Evolutionary conservation across 441 rosid genomes (phyloP), one percentile per base, ranked within the genome.

Genomic region (Erodium texanum): DNA sequence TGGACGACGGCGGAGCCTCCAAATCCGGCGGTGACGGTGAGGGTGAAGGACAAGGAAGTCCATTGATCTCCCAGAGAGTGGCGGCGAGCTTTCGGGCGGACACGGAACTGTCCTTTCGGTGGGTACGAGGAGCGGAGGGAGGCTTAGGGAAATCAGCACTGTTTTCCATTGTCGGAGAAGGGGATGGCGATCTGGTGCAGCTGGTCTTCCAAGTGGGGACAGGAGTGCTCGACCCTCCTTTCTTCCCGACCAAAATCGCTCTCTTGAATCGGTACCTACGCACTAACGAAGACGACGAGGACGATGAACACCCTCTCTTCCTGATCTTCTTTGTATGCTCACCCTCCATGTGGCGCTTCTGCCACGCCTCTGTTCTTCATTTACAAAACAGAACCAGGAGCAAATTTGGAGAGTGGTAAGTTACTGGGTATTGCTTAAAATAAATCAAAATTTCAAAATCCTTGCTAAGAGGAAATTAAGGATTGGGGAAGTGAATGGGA

Each of bases 31-130:
- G 75, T 73, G 79, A 67, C 58, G 85, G 81, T 0, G 96, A 87
- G 3, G 96, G 88, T 50, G 97, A 96, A 76, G 54, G 16, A 14
- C 16, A 45, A 45, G 54, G 5, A 1, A 27, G 29, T 27, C n/a
- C n/a, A 65, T 94, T 94, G 96, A 94, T 88, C 79, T 91, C 99
- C 99, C 99, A 94, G 38, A 94, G 76, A 20, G 97, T 91, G 1
- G 99, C 97, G 23, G 97, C 99, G 68, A 94, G 80, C 77, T 94
- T 94, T 83, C 99, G 82, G 1, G 97, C 97, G 1, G 99, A 94
- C 64, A 91, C 92, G 2, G 92, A 96, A 75, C 68, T 69, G 68
- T 73, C 80, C 5, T 73, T 73, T 3, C 77, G 85, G 52, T 77
- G 43, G 11, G 43, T 77, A 43, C 69, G 82, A 14, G 95, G 85